Conservation (phyloP, 805 yeast genomes). For the Hanseniaspora jakobsenii region DNA sequence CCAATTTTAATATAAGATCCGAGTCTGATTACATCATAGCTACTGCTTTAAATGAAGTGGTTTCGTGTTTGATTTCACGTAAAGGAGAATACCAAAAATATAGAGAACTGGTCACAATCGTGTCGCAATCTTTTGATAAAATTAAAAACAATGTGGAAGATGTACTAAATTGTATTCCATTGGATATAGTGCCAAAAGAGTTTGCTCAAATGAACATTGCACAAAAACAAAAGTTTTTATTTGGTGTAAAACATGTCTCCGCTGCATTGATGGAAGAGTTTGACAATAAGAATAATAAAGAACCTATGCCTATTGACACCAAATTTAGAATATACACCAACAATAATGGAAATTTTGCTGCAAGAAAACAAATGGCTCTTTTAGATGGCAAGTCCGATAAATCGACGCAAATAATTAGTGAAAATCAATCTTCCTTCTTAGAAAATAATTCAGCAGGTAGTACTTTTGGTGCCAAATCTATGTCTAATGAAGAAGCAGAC, state of each 20-base stretch:
- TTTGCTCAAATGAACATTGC: neutral
- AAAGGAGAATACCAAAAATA: neutral
- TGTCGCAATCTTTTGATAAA: neutral
- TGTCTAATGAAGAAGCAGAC: neutral
- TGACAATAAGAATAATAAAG: neutral
- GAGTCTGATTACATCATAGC: neutral
- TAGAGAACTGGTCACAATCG: neutral
- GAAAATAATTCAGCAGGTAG: too few relatives aligned
- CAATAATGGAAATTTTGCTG: too few relatives aligned
- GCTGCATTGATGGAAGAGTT: neutral
- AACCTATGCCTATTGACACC: neutral
- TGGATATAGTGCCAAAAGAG: neutral
- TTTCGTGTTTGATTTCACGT: neutral
- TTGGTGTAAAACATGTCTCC: neutral
- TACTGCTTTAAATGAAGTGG: slow-evolving; percentile 2
- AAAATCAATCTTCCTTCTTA: too few relatives aligned
- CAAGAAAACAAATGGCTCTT: too few relatives aligned
- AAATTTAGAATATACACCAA: too few relatives aligned
- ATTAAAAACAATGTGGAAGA: neutral
- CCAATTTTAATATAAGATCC: neutral
- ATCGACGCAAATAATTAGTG: too few relatives aligned
- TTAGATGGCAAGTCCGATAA: too few relatives aligned
- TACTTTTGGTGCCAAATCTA: neutral
- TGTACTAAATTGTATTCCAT: neutral
- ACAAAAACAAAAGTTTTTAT: slow-evolving; percentile 6